phyloP scores from a whole-genome alignment of 805 yeast genomes.

The Huiozyma naganishii region DNA sequence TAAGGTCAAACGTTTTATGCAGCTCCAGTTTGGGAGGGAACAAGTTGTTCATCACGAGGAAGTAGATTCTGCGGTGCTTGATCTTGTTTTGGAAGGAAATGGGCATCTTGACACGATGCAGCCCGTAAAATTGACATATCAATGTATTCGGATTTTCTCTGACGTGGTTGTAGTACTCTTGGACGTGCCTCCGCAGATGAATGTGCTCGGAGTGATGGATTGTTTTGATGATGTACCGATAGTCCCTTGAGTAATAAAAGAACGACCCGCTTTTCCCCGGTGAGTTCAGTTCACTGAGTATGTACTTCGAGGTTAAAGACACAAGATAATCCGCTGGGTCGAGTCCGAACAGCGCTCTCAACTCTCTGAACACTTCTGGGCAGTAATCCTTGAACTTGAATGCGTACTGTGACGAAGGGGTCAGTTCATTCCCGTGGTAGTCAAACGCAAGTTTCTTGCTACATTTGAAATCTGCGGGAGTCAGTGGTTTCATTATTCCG shows the following conservation, averaged over 20 bases:
- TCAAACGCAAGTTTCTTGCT: constrained; percentile 81
- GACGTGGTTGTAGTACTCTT: constrained; percentile 73
- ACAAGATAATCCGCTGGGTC: constrained; percentile 95
- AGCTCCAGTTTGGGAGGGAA: constrained; percentile 90
- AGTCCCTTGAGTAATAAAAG: constrained; percentile 90
- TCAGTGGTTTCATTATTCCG: constrained; percentile 65
- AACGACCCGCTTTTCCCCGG: constrained; percentile 97
- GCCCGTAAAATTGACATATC: constrained; percentile 90
- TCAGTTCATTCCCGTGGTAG: constrained; percentile 73
- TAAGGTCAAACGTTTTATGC: constrained; percentile 77
- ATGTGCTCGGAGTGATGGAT: constrained; percentile 89
- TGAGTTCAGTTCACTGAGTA: constrained; percentile 82
- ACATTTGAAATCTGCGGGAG: constrained; percentile 53
- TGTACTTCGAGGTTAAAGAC: constrained; percentile 85
- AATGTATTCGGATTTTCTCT: constrained; percentile 77
- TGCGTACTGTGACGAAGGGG: constrained; percentile 90
- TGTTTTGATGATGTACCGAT: constrained; percentile 88
- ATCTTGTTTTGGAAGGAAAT: constrained; percentile 31
- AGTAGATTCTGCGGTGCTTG: constrained; percentile 67
- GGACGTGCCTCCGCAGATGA: constrained; percentile 61
- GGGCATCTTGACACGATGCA: constrained; percentile 89
- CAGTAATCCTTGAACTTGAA: constrained; percentile 94
- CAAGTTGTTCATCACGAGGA: constrained; percentile 90
- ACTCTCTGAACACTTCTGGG: constrained; percentile 86
- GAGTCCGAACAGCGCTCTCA: constrained; percentile 67